phyloP scores from a whole-genome alignment of 106 monocot species.

The Triglochin maritima region DNA sequence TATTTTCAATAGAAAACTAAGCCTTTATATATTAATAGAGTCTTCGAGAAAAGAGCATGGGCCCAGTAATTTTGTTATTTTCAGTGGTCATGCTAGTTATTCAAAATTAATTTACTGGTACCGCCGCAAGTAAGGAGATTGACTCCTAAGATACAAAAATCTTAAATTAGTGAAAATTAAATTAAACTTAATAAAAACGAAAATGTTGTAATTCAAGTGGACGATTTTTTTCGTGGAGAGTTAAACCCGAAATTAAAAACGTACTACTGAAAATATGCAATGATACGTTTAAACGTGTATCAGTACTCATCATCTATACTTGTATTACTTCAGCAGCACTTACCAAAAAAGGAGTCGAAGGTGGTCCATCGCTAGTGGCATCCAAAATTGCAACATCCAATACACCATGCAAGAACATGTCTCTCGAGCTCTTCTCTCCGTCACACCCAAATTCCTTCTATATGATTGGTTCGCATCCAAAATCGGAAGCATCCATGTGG shows the following conservation, averaged over 20 bases:
- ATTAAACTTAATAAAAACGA: background rate
- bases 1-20: no score
- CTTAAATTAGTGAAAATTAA: background rate
- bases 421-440: background rate
- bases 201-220: background rate
- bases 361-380: background rate
- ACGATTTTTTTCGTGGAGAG: background rate
- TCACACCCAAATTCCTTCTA: background rate
- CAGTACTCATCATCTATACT: background rate
- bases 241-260: background rate
- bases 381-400: constrained; percentile 20
- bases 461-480: no score
- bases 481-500: no score
- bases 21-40: no score
- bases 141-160: no score
- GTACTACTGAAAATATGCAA: background rate
- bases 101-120: no score
- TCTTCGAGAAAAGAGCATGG: no score
- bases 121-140: no score
- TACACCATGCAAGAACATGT: constrained; percentile 18
- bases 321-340: background rate
- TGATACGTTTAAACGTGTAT: background rate
- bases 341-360: background rate
- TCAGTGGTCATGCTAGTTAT: no score
- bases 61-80: no score